Conservation (phyloP, 352 stramenopile genomes). For the Pythium angustatum region DNA sequence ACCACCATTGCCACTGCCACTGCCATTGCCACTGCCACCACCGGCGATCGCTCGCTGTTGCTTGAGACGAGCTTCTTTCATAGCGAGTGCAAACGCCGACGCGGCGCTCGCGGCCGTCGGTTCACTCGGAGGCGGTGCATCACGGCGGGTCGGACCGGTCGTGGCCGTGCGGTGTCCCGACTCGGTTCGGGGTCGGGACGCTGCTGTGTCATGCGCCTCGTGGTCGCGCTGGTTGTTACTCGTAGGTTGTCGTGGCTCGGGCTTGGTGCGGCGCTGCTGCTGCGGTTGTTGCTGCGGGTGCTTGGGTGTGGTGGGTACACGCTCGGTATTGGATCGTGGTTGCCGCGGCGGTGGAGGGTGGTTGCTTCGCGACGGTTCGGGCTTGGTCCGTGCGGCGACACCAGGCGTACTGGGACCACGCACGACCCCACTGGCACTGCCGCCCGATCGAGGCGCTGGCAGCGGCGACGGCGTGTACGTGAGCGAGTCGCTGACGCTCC, state of each 20-base stretch:
- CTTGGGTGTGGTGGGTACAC: too few relatives aligned
- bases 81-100: conserved; percentile 71
- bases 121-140: conserved; percentile 26
- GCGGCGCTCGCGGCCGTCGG: conserved; percentile 48
- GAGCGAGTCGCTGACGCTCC: conserved; percentile 26
- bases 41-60: conserved; percentile 42
- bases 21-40: not conserved
- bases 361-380: conserved; percentile 1
- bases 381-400: not conserved
- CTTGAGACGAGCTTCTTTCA: conserved; percentile 78
- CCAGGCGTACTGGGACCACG: not conserved
- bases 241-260: not conserved
- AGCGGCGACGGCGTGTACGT: not conserved
- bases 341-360: too few relatives aligned
- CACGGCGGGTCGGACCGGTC: not conserved
- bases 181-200: too few relatives aligned
- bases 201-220: not conserved
- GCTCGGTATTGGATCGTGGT: too few relatives aligned
- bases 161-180: too few relatives aligned
- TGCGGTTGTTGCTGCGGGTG: not conserved
- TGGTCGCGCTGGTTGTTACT: conserved; percentile 2
- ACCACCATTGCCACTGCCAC: too few relatives aligned
- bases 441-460: too few relatives aligned
- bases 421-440: too few relatives aligned
- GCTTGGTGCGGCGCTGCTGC: not conserved